Conservation (phyloP, 2,329 filamentous ascomycete genomes). For the Pezicula radicicola region DNA sequence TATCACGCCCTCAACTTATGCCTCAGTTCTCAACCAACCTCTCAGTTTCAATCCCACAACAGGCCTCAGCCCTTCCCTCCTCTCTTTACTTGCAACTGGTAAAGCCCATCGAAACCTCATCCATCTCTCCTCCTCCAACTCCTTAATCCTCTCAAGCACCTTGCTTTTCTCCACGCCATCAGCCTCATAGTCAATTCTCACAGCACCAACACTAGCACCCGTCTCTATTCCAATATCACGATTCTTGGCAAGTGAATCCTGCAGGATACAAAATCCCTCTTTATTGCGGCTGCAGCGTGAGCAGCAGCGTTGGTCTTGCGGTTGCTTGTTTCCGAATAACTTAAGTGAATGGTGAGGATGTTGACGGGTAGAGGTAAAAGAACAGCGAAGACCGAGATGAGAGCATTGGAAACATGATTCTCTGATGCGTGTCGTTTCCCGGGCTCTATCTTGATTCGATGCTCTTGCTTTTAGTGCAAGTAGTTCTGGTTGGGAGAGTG, state of each 20-base stretch:
- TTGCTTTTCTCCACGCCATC: background rate
- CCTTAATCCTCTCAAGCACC: background rate
- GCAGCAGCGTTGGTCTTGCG: background rate
- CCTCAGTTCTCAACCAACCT: too few relatives aligned
- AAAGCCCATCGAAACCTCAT: too few relatives aligned
- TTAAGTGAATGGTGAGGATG: background rate
- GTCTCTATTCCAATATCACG: too few relatives aligned
- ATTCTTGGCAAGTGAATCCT: background rate
- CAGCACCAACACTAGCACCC: too few relatives aligned
- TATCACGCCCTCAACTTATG: too few relatives aligned
- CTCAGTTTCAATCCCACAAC: too few relatives aligned
- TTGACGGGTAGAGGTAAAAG: background rate
- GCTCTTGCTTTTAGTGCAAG: background rate
- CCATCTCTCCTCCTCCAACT: slow-evolving; percentile 17
- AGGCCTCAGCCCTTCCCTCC: too few relatives aligned
- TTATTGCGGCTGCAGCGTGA: background rate
- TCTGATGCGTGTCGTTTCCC: background rate
- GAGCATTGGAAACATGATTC: background rate
- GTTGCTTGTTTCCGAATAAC: background rate
- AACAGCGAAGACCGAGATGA: background rate
- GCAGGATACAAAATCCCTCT: background rate
- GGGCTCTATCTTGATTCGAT: too few relatives aligned
- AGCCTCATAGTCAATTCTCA: too few relatives aligned
- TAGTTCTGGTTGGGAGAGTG: background rate
- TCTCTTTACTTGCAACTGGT: too few relatives aligned